phyloP scores from a whole-genome alignment of 495 filamentous ascomycete genomes.

The Podospora pseudocomata region DNA sequence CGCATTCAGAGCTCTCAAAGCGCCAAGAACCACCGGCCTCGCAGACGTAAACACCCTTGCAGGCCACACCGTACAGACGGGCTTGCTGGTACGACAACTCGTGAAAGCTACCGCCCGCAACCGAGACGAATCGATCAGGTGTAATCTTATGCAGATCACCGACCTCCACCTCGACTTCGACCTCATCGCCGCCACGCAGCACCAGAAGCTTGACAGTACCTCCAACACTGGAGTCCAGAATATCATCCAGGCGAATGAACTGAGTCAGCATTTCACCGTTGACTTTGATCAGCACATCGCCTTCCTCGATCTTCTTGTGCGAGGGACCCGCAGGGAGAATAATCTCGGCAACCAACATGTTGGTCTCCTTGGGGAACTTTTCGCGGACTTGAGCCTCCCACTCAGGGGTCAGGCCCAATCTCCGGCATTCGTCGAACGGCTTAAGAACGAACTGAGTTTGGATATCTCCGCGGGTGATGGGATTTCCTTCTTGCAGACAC shows the following conservation, averaged over 20 bases:
- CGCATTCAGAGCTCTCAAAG: conserved; percentile 83
- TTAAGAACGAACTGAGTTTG: conserved; percentile 96
- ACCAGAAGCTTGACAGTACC: conserved; percentile 68
- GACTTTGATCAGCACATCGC: conserved; percentile 92
- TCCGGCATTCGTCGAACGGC: conserved; percentile 94
- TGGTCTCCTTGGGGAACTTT: conserved; percentile 85
- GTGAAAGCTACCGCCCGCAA: conserved; percentile 91
- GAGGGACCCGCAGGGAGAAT: conserved; percentile 88
- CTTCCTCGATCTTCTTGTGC: conserved; percentile 80
- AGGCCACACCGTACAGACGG: conserved; percentile 85
- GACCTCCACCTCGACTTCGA: conserved; percentile 80
- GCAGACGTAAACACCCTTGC: conserved; percentile 89
- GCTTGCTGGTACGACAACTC: conserved; percentile 95
- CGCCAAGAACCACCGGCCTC: conserved; percentile 94
- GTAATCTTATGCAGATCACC: conserved; percentile 93
- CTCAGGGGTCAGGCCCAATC: conserved; percentile 76
- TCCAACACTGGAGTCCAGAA: conserved; percentile 84
- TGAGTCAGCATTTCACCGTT: conserved; percentile 93
- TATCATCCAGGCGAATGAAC: conserved; percentile 89
- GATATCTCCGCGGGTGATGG: conserved; percentile 86
- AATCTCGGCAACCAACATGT: conserved; percentile 95
- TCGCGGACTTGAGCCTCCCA: conserved; percentile 82
- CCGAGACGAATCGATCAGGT: conserved; percentile 90
- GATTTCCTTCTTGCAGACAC: conserved; percentile 71
- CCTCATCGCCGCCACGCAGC: conserved; percentile 81